Evolutionary conservation across 768 basidiomycete species (phyloP).

Genomic region (Russula lepida): DNA sequence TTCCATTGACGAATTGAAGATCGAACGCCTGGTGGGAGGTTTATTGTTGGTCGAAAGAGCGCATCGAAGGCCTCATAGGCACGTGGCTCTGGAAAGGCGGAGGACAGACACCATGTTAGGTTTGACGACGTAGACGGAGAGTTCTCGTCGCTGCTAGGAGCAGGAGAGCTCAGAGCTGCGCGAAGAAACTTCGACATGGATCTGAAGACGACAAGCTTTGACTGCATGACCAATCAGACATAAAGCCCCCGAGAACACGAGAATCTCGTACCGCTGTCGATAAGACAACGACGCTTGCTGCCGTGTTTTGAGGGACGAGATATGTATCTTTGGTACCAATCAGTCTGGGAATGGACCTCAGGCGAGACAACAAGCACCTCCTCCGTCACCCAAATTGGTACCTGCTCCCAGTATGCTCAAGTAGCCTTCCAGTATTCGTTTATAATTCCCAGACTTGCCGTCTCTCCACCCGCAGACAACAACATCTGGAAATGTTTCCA

Average conservation of each 20-base stretch:
- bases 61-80: slow-evolving; percentile 49
- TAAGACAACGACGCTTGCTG: slow-evolving; percentile 54
- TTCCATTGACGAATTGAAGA: slow-evolving; percentile 27
- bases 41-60: slow-evolving; percentile 30
- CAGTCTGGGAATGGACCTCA: background rate
- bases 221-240: slow-evolving; percentile 34
- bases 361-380: slow-evolving; percentile 31
- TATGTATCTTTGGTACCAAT: slow-evolving; percentile 25
- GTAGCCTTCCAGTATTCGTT: slow-evolving; percentile 68
- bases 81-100: slow-evolving; percentile 45
- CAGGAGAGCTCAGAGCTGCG: slow-evolving; percentile 31
- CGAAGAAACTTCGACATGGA: slow-evolving; percentile 65
- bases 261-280: slow-evolving; percentile 46
- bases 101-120: slow-evolving; percentile 56
- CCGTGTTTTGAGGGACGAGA: slow-evolving; percentile 42
- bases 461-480: slow-evolving; percentile 64
- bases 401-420: slow-evolving; percentile 69
- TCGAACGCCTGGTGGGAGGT: background rate
- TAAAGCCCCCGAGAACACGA: background rate
- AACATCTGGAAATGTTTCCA: slow-evolving; percentile 58
- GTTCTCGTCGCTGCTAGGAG: slow-evolving; percentile 3
- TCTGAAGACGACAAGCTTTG: slow-evolving; percentile 66
- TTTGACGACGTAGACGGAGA: slow-evolving; percentile 23
- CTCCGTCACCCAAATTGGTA: slow-evolving; percentile 47
- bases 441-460: slow-evolving; percentile 43